Evolutionary conservation across 1,284 basidiomycete genomes (phyloP), one percentile per base, ranked within the genome.

Genomic region (Cryptococcus neoformans): DNA sequence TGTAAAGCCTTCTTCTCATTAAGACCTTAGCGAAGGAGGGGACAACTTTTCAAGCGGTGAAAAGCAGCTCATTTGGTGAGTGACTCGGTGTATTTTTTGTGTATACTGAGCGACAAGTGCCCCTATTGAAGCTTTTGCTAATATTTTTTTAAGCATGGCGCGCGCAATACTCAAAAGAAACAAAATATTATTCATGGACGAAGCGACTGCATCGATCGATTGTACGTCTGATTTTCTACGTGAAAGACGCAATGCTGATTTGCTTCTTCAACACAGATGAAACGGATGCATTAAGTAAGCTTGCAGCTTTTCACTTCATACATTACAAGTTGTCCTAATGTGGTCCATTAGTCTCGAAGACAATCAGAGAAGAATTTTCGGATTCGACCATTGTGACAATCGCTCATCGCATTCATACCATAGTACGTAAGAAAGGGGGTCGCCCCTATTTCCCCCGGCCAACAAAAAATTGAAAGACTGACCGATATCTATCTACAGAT

Each of bases 41-140:
- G 92, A 94, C 46, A 96, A 95, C 76, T 94, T 95, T 73, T 92
- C 88, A 0, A 88, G 88, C 6, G 92, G 92, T 11, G 87, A 92
- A 75, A 89, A 90, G 68, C 90, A 91, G 75, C 76, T 91, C 34
- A 80, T 92, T 10, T 90, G 78, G 73, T 73, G 51, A 40, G n/a
- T 44, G 8, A 7, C 42, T n/a, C 21, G 9, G 36, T 16, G 38
- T 10, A 21, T 28, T 34, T 39, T n/a, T 47, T 14, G 34, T 50
- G 6, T 7, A n/a, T n/a, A n/a, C n/a, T 6, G 16, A 17, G 10
- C 14, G 53, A 35, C 48, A 36, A 28, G 4, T 28, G 28, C 28
- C 28, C 28, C 28, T 28, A 4, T 28, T 28, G 28, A 28, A 28
- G 28, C 28, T 28, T 28, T 51, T n/a, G 52, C 35, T 41, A 37